phyloP scores from a whole-genome alignment of 305 asterid species.

The Fraxinus albicans region DNA sequence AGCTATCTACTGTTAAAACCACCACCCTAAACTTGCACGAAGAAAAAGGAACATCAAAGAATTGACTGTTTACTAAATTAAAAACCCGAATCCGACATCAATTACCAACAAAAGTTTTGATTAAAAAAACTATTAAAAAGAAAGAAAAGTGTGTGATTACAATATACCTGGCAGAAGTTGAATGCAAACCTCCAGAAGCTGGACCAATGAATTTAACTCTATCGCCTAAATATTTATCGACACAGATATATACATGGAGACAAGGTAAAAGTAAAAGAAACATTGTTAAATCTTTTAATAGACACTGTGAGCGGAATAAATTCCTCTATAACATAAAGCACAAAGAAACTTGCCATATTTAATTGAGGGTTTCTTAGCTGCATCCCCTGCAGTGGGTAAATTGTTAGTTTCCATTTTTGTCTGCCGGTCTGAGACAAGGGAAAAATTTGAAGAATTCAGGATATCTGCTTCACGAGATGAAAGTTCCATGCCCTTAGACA shows the following conservation, averaged over 20 bases:
- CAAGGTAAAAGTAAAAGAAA: constrained; percentile 8
- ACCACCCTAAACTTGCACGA: background rate
- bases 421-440: constrained; percentile 43
- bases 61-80: background rate
- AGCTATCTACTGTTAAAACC: constrained; percentile 1
- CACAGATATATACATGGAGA: constrained; percentile 4
- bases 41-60: constrained; percentile 1
- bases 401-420: constrained; percentile 47
- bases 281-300: background rate
- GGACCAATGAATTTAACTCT: constrained; percentile 77
- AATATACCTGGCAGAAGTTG: constrained; percentile 58
- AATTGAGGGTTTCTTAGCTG: constrained; percentile 48
- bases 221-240: constrained; percentile 53
- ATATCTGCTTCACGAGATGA: constrained; percentile 55
- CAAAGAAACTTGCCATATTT: constrained; percentile 46
- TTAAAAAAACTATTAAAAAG: background rate
- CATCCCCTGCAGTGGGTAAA: constrained; percentile 39
- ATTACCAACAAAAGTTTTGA: background rate
- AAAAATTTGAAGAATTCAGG: constrained; percentile 31
- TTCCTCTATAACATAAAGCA: constrained; percentile 18
- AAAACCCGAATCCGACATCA: background rate
- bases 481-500: constrained; percentile 45
- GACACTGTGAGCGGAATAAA: constrained; percentile 9
- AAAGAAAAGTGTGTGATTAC: background rate
- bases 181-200: constrained; percentile 53